Conservation (phyloP, 139 green algal genomes). For the Coelastrella sp. region DNA sequence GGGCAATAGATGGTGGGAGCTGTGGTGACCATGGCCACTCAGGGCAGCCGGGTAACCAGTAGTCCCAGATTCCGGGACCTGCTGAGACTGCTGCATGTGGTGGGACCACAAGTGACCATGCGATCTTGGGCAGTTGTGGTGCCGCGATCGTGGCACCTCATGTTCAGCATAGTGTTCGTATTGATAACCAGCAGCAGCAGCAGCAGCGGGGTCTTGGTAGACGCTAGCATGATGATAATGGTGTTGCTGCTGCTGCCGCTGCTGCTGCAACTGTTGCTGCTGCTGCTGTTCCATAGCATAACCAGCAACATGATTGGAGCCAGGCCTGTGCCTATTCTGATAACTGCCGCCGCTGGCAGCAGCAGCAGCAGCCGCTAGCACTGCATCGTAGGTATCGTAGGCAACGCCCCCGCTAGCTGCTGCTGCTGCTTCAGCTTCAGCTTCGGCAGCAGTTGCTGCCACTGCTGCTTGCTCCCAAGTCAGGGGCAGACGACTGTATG, state of each 20-base stretch:
- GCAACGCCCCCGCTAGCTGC: background rate
- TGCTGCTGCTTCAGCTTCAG: background rate
- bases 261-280: background rate
- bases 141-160: background rate
- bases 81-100: background rate
- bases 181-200: background rate
- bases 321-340: background rate
- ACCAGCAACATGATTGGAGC: background rate
- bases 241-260: too few species aligned
- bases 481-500: too few species aligned
- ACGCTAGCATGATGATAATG: background rate
- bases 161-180: background rate
- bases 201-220: background rate
- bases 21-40: background rate
- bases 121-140: background rate
- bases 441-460: background rate
- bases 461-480: too few species aligned
- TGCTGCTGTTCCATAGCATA: slow-evolving; percentile 16
- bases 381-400: background rate
- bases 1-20: background rate
- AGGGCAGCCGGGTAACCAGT: background rate
- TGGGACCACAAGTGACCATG: background rate
- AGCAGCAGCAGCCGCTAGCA: background rate
- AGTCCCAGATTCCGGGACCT: background rate
- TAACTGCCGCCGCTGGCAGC: background rate